phyloP scores from a whole-genome alignment of 2,329 filamentous ascomycete genomes.

The Penicillium sp. region DNA sequence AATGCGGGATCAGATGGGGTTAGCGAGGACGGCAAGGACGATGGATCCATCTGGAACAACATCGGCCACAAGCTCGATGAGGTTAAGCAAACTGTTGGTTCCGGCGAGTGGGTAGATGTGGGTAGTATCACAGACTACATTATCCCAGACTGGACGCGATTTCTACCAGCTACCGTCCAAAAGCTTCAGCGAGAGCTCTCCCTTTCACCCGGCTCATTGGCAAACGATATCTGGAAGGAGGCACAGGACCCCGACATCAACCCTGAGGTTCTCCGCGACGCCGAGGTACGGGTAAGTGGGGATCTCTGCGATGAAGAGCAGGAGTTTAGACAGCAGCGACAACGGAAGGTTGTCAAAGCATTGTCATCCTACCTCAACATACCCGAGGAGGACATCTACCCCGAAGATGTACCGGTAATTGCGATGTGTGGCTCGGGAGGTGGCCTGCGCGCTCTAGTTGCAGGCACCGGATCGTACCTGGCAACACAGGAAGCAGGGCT shows the following conservation, averaged over 20 bases:
- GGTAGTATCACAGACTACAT: constrained; percentile 67
- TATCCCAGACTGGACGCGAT: constrained; percentile 77
- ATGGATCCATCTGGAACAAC: constrained; percentile 45
- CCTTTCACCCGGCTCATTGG: constrained; percentile 81
- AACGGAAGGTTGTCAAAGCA: constrained; percentile 66
- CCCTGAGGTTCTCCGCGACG: constrained; percentile 82
- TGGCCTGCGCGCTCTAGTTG: constrained; percentile 83
- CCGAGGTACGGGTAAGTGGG: constrained; percentile 75
- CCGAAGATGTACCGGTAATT: constrained; percentile 88
- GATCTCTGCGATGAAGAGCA: constrained; percentile 83
- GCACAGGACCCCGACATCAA: constrained; percentile 80
- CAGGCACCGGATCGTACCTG: constrained; percentile 82
- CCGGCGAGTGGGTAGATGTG: constrained; percentile 46
- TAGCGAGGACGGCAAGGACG: constrained; percentile 21
- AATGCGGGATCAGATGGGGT: constrained; percentile 3
- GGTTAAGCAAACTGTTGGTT: constrained; percentile 42
- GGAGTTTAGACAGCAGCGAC: constrained; percentile 68
- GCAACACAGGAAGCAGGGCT: constrained; percentile 82
- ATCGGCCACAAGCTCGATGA: constrained; percentile 52
- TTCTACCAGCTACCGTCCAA: constrained; percentile 71
- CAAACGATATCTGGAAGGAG: constrained; percentile 90
- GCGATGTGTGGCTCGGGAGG: constrained; percentile 94
- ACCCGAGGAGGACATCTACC: constrained; percentile 76
- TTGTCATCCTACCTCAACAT: constrained; percentile 80
- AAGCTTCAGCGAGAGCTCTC: constrained; percentile 88